Base-by-base conservation (phyloP, 2,329 filamentous ascomycete species). In the Nothopassalora personata region DNA sequence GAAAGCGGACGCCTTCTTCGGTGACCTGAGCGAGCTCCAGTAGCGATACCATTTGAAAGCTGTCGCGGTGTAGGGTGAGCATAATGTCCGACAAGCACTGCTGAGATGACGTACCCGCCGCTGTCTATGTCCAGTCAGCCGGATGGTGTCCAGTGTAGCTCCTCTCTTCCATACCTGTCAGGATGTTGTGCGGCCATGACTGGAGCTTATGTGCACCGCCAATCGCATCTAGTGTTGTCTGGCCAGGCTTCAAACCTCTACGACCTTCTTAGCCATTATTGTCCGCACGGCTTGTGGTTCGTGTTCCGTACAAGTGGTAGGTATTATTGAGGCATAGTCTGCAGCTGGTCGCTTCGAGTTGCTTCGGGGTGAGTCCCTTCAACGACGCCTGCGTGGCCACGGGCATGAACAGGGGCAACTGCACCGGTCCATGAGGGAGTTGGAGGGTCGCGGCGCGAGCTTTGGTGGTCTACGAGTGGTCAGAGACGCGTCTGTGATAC, bases 11-110 rank as follows among this genome's bases (percentile, higher is more conserved):
- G 54, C 94, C 94, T 75, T 97, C 88, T 74, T 99, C 95, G 0
- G 94, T 97, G 61, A 99, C 87, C 63, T 88, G 92, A 54, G 94
- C 94, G 54, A 99, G 85, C 72, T 96, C 90, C 54, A 99, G 84
- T 34, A 99, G 81, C 62, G 91, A 97, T 57, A 99, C 95, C 94
- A 99, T 99, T 75, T 99, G 94, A 75, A 99, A 99, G 60, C 93
- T 96, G 73, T 36, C 50, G n/a, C 11, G n/a, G 39, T 18, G n/a
- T n/a, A 15, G 33, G 1, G 53, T 63, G 19, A 64, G 58, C 53
- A 13, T n/a, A 7, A n/a, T 45, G 58, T 65, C 23, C 27, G 3
- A 19, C 10, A 13, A 13, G 5, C 13, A n/a, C 11, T 49, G 46
- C 28, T 30, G 46, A 28, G 30, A 23, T 4, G 43, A 58, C 61